Percentiles rank a stretch among this genome's conserved stretches.
Conservation (phyloP, 345 rosid species). For the Kandelia obovata region DNA sequence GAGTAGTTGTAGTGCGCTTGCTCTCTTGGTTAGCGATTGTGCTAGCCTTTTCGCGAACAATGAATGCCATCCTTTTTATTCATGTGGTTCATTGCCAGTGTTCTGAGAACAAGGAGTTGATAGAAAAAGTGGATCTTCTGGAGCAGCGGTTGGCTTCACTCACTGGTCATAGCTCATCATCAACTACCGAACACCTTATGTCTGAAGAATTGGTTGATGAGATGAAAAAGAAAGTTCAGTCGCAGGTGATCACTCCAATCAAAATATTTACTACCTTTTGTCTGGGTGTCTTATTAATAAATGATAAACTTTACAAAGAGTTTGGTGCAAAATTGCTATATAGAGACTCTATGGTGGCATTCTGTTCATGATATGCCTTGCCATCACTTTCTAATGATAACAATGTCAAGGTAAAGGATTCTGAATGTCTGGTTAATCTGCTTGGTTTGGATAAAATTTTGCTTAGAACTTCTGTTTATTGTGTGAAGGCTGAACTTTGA, state of each 20-base stretch:
- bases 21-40: conserved; percentile 6
- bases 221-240: conserved; percentile 68
- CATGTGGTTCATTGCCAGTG: conserved; percentile 43
- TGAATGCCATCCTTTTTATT: background rate
- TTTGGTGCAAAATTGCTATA: background rate
- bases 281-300: background rate
- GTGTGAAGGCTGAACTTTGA: no score
- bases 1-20: background rate
- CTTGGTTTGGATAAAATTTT: no score
- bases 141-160: conserved; percentile 65
- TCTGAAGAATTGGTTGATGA: conserved; percentile 58
- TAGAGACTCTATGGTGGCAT: background rate
- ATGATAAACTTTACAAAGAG: background rate
- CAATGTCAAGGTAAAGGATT: no score
- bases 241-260: conserved; percentile 50
- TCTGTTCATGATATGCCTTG: background rate
- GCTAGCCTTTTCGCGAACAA: background rate
- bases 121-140: conserved; percentile 60
- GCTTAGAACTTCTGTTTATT: no score
- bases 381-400: background rate
- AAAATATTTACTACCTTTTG: conserved; percentile 8
- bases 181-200: conserved; percentile 35
- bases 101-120: conserved; percentile 77
- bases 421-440: no score
- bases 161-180: conserved; percentile 41